Evolutionary conservation across 2,329 filamentous ascomycete genomes (phyloP).

Genomic region (Pseudogymnoascus sp.): DNA sequence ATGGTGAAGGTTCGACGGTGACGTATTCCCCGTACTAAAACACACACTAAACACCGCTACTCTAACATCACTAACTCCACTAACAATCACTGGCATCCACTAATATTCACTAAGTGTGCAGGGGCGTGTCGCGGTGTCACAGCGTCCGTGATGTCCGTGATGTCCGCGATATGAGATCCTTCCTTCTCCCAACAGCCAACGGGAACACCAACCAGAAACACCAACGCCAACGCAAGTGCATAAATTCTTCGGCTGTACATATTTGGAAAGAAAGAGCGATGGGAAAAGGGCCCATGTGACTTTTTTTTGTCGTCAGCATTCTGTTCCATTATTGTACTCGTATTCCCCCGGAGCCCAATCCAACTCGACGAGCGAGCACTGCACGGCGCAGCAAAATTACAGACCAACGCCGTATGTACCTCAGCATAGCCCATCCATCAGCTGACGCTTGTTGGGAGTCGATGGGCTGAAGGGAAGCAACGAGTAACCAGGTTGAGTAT

Average conservation of each 20-base stretch:
- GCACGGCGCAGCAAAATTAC: not conserved
- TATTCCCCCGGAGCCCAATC: not conserved
- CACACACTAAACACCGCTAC: not conserved
- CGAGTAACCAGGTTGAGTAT: not conserved
- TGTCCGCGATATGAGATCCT: not conserved
- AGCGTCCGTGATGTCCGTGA: not conserved
- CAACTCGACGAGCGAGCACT: not conserved
- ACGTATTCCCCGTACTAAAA: not conserved
- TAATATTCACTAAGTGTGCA: not conserved
- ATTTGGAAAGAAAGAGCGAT: not conserved
- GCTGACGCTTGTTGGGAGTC: constrained; percentile 1
- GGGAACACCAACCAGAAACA: not conserved
- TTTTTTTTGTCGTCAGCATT: not conserved
- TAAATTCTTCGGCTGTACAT: not conserved
- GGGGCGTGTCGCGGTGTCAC: not conserved
- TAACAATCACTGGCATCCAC: not conserved
- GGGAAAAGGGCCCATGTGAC: not conserved
- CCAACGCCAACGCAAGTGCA: not conserved
- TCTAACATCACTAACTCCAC: not conserved
- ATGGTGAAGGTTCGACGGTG: not conserved
- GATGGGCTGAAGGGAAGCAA: not conserved
- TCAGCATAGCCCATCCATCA: not conserved
- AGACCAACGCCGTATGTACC: not conserved
- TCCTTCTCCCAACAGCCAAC: not conserved
- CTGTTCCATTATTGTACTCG: not conserved